Evolutionary conservation across 306 rosid species (phyloP).

Genomic region (barrel medic (Medicago truncatula)): DNA sequence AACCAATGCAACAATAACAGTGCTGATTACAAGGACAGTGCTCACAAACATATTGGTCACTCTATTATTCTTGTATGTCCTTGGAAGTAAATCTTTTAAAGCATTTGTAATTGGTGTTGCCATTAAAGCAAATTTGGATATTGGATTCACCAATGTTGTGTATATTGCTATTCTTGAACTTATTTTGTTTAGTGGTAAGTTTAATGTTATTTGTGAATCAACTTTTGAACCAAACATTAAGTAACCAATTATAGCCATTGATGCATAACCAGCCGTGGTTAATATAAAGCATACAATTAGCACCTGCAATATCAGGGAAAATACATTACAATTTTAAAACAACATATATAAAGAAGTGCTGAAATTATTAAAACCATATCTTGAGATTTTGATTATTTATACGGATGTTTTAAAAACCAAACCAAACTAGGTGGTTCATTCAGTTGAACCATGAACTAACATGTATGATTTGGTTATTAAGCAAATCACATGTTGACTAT

Average conservation of each 20-base stretch:
- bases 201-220: conserved; percentile 70
- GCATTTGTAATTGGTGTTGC: conserved; percentile 67
- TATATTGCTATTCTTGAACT: conserved; percentile 71
- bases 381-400: too few relatives aligned
- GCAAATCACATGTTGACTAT: too few relatives aligned
- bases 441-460: too few relatives aligned
- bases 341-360: too few relatives aligned
- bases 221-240: conserved; percentile 66
- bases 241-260: conserved; percentile 77
- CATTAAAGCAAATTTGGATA: conserved; percentile 79
- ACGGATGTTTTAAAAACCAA: too few relatives aligned
- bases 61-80: conserved; percentile 40
- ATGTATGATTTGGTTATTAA: too few relatives aligned
- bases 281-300: conserved; percentile 60
- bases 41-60: conserved; percentile 42
- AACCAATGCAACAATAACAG: conserved; percentile 50
- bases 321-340: neutral
- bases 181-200: conserved; percentile 59
- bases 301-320: conserved; percentile 53
- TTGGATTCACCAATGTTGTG: conserved; percentile 74
- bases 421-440: too few relatives aligned
- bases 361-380: too few relatives aligned
- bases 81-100: conserved; percentile 52
- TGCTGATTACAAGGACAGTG: conserved; percentile 53
- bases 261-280: conserved; percentile 63